Evolutionary conservation across 2,329 filamentous ascomycete species (phyloP), one percentile per base, ranked within the genome.

Genomic region (Geosmithia putterillii): DNA sequence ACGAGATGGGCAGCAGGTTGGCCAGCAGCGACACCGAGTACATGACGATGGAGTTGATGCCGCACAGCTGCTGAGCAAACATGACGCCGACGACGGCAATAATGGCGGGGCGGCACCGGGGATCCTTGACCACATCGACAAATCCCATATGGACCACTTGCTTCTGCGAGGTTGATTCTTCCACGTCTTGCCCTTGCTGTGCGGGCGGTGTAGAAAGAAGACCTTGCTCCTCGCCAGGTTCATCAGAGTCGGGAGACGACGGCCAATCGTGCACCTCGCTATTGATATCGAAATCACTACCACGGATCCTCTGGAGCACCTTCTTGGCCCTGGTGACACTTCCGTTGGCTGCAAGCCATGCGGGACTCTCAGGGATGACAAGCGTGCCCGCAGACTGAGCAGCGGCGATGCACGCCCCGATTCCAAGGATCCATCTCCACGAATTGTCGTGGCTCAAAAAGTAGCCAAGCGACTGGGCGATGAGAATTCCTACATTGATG

Each of bases 21-120:
- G 83, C 79, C 14, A 98, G 74, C 1, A 98, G 78, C 1, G 86
- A 88, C 6, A 96, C 92, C 2, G 89, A 94, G 63, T 98, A 98
- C 89, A 98, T 95, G 63, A 96, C 84, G 56, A 96, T 90, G 46
- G 84, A 90, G 73, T 98, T 96, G 66, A 96, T 90, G 40, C 87
- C 90, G 46, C 85, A 90, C 34, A 95, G 71, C 60, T 98, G 92
- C 59, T 96, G 92, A 1, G 86, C 83, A 46, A 89, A 73, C 89
- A 96, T 95, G 51, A 94, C 81, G 1, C 86, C 88, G 12, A 94
- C 74, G 3, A 94, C 86, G 4, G 89, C 87, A 46, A 92, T 71
- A 43, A 94, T 81, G 42, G 83, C 83, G 0, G 79, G 81, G 3
- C 81, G 75, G 53, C 85, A 84, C 8, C 76, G 65, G 0, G 80